Percentiles rank a stretch among this genome's conserved stretches.
These are phyloP conservation scores for Sinapis alba DNA, from an alignment of 441 rosid species.

Conservation along the genomic window DNA sequence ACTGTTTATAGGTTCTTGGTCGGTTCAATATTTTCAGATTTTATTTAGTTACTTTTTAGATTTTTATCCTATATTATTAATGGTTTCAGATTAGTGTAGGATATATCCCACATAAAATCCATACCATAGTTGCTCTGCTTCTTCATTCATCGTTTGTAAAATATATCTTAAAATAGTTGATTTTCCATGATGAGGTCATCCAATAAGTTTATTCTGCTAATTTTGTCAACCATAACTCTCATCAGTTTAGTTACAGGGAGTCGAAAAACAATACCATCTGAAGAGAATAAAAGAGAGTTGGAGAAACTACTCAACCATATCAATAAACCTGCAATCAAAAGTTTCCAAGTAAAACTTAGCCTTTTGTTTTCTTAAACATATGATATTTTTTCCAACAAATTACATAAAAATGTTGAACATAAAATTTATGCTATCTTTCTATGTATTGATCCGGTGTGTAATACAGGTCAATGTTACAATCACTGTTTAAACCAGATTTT, in stretches of 20 bases:
- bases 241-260: background rate
- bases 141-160: background rate
- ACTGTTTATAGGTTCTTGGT: background rate
- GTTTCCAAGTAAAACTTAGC: constrained; percentile 23
- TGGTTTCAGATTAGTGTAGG: constrained; percentile 10
- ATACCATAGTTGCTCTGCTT: background rate
- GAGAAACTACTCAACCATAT: constrained; percentile 19
- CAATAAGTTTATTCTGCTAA: background rate
- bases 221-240: background rate
- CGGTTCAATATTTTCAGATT: constrained; percentile 6
- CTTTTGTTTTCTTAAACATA: background rate
- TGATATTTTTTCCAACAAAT: background rate
- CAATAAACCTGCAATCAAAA: constrained; percentile 35
- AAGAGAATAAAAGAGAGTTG: background rate
- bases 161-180: background rate
- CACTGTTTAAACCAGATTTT: background rate
- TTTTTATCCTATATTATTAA: background rate
- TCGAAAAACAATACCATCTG: background rate
- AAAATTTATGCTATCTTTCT: background rate
- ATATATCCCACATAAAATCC: background rate
- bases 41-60: background rate
- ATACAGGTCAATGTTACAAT: background rate
- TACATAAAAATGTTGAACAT: background rate
- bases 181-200: constrained; percentile 16
- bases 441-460: background rate